phyloP scores from a whole-genome alignment of 2,329 filamentous ascomycete species.

The Diaporthe citrichinensis region DNA sequence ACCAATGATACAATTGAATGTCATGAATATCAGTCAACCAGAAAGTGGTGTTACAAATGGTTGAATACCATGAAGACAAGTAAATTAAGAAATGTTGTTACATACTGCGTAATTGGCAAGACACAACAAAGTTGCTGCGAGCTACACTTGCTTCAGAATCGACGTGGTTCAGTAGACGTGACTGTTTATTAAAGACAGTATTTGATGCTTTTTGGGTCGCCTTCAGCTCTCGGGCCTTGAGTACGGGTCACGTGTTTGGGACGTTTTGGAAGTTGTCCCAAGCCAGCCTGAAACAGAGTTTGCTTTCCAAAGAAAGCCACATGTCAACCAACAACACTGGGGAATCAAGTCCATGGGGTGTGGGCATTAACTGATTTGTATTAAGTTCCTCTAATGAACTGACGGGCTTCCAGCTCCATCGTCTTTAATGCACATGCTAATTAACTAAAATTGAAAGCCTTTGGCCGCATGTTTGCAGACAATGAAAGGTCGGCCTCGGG shows the following conservation, averaged over 20 bases:
- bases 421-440: constrained; percentile 42
- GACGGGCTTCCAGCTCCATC: constrained; percentile 40
- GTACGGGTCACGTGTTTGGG: not conserved
- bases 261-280: not conserved
- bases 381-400: constrained; percentile 45
- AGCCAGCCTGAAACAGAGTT: not conserved
- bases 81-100: too few species aligned
- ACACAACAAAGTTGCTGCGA: not conserved
- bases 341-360: not conserved
- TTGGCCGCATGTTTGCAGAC: constrained; percentile 39
- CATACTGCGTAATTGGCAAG: not conserved
- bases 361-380: constrained; percentile 43
- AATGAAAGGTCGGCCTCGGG: constrained; percentile 35
- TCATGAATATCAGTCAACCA: not conserved
- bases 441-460: constrained; percentile 41
- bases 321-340: constrained; percentile 3
- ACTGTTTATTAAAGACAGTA: not conserved
- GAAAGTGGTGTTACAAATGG: too few species aligned
- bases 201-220: not conserved
- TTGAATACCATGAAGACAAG: not conserved
- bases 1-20: not conserved
- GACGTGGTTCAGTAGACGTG: not conserved
- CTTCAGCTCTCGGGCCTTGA: not conserved
- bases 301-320: not conserved
- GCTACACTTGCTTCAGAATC: not conserved